Percentiles rank a stretch among this genome's conserved stretches.
These are phyloP conservation scores for Suillus placidus DNA, from an alignment of 768 basidiomycete species.

Conservation along the genomic window DNA sequence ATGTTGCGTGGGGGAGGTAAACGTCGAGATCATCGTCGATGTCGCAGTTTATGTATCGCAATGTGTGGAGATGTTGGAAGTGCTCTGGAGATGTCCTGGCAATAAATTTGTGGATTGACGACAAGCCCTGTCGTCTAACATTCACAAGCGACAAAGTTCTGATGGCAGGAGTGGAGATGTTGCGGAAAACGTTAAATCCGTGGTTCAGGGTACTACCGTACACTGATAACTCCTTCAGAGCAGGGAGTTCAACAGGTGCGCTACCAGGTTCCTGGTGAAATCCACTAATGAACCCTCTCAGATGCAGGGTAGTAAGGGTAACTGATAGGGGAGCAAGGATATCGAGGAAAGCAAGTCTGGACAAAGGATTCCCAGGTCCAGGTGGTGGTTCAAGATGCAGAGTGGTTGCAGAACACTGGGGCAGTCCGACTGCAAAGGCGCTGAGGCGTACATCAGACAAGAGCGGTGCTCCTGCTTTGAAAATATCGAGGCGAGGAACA, in stretches of 20 bases:
- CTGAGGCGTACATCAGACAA: slow-evolving; percentile 36
- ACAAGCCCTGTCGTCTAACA: slow-evolving; percentile 31
- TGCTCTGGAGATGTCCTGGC: slow-evolving; percentile 38
- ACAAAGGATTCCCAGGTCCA: slow-evolving; percentile 31
- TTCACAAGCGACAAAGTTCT: slow-evolving; percentile 27
- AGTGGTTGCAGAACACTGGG: slow-evolving; percentile 27
- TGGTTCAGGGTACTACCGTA: slow-evolving; percentile 36
- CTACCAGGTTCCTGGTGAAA: slow-evolving; percentile 36
- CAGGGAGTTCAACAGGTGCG: slow-evolving; percentile 34
- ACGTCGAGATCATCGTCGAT: slow-evolving; percentile 40
- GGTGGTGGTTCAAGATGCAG: slow-evolving; percentile 40
- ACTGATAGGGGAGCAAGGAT: slow-evolving; percentile 31
- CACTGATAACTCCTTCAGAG: slow-evolving; percentile 31
- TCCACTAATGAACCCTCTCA: slow-evolving; percentile 35
- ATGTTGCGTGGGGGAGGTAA: slow-evolving; percentile 35
- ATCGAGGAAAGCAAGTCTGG: slow-evolving; percentile 29
- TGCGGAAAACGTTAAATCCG: slow-evolving; percentile 38
- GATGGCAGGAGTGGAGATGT: slow-evolving; percentile 35
- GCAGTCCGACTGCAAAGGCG: slow-evolving; percentile 35
- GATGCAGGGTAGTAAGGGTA: slow-evolving; percentile 35
- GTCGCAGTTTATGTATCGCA: slow-evolving; percentile 38
- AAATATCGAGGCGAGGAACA: slow-evolving; percentile 34
- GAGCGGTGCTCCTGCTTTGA: slow-evolving; percentile 33
- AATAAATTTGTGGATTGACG: slow-evolving; percentile 40
- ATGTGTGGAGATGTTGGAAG: slow-evolving; percentile 33